Evolutionary conservation across 257 asterid genomes (phyloP), one percentile per base, ranked within the genome.

Genomic region (Handroanthus guayacan): DNA sequence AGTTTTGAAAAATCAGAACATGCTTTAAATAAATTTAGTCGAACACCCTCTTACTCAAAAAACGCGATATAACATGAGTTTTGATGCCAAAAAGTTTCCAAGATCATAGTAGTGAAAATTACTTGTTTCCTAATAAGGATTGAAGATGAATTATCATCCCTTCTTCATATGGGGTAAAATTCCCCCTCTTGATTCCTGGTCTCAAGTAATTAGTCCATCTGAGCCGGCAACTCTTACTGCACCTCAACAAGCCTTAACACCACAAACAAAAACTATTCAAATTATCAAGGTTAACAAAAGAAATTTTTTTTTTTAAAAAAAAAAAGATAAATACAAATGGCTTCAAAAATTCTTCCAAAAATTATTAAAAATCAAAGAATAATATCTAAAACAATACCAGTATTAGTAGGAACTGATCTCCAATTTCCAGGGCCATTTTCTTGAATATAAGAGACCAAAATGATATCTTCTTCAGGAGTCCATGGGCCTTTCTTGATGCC

Each of bases 401-500:
- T 89, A 54, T 82, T 89, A 0, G 89, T 86, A 12, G 97, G 97
- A 1, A 92, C 95, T 2, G 92, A 80, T 72, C 92, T 80, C 97
- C 97, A 92, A 41, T 90, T 92, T 2, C 95, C 97, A 18, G 97
- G 96, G 56, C 97, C 97, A 75, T 90, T 90, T 82, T 90, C 88
- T 78, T 89, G 95, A 67, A 92, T 85, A 69, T 89, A 92, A 1
- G 97, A 86, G 13, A 90, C 92, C 55, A 92, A 79, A 71, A 92
- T 79, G 78, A 87, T 84, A 67, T 92, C 97, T 89, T 92, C 97
- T 75, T 92, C 93, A 4, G 97, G 97, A 69, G 97, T 92, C 97
- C 97, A 92, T 20, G 97, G 97, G 36, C 97, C 97, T 84, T 90
- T 92, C 89, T 90, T 92, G 82, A 90, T 84, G 14, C 95, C 96